Evolutionary conservation across 495 filamentous ascomycete genomes (phyloP).

Genomic region (Podospora comata): DNA sequence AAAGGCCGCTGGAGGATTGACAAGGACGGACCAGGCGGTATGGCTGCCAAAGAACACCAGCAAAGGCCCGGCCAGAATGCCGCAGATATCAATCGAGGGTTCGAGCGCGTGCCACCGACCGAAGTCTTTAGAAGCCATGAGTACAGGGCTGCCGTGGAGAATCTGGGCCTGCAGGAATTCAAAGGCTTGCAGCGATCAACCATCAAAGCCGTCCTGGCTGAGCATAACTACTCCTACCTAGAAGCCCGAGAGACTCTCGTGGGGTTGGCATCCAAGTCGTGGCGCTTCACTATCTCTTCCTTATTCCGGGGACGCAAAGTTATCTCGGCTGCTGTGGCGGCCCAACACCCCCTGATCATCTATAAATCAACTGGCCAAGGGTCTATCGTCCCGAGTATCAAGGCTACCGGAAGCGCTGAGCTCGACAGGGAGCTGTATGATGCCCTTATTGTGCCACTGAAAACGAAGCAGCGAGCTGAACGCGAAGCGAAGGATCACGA

Average conservation of each 20-base stretch:
- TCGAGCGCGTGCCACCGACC: constrained; percentile 52
- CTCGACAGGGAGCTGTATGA: constrained; percentile 75
- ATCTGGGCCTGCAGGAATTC: constrained; percentile 70
- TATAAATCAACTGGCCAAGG: constrained; percentile 58
- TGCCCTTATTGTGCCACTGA: constrained; percentile 62
- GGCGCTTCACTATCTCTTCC: constrained; percentile 76
- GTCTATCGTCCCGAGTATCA: constrained; percentile 55
- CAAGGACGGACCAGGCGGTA: constrained; percentile 16
- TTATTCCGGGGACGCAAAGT: constrained; percentile 68
- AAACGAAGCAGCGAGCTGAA: constrained; percentile 50
- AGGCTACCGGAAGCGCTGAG: constrained; percentile 70
- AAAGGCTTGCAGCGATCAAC: constrained; percentile 72
- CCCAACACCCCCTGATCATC: constrained; percentile 55
- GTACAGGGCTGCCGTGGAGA: constrained; percentile 71
- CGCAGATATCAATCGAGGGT: constrained; percentile 21
- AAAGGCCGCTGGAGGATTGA: constrained; percentile 66
- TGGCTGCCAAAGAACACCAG: not conserved
- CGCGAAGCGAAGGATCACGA: constrained; percentile 59
- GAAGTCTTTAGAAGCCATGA: constrained; percentile 69
- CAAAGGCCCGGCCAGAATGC: not conserved
- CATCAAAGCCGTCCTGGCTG: constrained; percentile 84
- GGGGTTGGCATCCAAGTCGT: constrained; percentile 73
- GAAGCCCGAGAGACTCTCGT: constrained; percentile 72
- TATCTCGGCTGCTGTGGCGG: constrained; percentile 53
- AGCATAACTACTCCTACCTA: constrained; percentile 83